Conservation (phyloP, 257 asterid species). For the Solanum sparsipilum region DNA sequence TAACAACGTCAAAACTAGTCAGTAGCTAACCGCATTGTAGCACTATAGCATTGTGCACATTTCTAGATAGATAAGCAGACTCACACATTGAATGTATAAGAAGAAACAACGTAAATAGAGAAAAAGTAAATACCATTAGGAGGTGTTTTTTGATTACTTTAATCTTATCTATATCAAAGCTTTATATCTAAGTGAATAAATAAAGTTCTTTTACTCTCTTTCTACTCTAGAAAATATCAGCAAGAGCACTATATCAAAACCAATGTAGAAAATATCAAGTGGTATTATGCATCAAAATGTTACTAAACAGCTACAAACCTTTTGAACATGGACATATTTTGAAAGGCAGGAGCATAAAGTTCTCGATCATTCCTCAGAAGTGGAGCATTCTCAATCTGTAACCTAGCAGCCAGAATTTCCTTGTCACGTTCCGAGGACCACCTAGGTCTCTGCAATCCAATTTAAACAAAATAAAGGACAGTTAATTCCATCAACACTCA, state of each 20-base stretch:
- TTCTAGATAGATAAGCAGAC: no score
- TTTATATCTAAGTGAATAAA: not conserved
- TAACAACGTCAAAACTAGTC: not conserved
- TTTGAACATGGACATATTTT: constrained; percentile 69
- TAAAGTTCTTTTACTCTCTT: not conserved
- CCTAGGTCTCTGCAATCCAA: constrained; percentile 57
- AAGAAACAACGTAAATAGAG: not conserved
- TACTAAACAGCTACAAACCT: constrained; percentile 28
- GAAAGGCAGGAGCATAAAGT: constrained; percentile 60
- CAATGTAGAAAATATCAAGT: not conserved
- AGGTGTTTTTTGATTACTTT: not conserved
- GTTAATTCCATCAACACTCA: not conserved
- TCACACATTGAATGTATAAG: not conserved
- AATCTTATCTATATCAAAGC: not conserved
- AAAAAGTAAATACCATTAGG: not conserved
- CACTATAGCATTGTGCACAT: no score
- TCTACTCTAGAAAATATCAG: not conserved
- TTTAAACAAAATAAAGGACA: not conserved
- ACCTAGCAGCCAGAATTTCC: constrained; percentile 54
- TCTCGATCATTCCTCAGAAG: constrained; percentile 37
- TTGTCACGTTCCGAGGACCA: constrained; percentile 75
- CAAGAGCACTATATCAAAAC: not conserved
- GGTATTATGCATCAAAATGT: not conserved
- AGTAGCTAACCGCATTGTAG: no score
- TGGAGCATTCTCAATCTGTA: constrained; percentile 55